Evolutionary conservation across 129 eudicot genomes (phyloP).

Genomic region (Cynara cardunculus): DNA sequence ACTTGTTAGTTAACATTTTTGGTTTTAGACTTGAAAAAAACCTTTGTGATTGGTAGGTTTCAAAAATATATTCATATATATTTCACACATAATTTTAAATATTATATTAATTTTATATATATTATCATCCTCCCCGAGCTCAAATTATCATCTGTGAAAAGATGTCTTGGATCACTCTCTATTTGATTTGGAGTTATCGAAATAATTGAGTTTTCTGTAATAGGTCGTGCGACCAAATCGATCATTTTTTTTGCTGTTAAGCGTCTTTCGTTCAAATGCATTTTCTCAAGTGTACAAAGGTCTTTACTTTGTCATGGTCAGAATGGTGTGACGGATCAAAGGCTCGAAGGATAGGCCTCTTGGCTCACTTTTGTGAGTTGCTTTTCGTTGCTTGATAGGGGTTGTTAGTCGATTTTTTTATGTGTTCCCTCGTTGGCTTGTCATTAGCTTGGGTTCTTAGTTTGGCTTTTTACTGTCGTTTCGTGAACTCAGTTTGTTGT

Average conservation of each 20-base stretch:
- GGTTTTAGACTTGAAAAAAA: too few species aligned
- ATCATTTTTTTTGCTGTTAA: background rate
- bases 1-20: too few species aligned
- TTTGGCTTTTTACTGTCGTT: background rate
- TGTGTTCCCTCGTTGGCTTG: background rate
- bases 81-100: too few species aligned
- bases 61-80: too few species aligned
- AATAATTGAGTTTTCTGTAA: too few species aligned
- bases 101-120: too few species aligned
- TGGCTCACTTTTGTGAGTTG: background rate
- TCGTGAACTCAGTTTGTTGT: background rate
- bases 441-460: background rate
- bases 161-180: too few species aligned
- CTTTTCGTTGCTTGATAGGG: background rate
- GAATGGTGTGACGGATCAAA: background rate
- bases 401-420: background rate
- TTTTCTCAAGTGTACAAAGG: background rate
- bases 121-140: too few species aligned
- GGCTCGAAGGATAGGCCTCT: background rate
- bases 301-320: background rate
- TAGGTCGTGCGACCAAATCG: background rate
- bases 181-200: background rate
- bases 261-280: background rate
- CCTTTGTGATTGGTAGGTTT: too few species aligned
- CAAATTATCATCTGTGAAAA: too few species aligned